These are phyloP conservation scores for Acacia pycnantha DNA, from an alignment of 331 rosid genomes.

Conservation along the genomic window DNA sequence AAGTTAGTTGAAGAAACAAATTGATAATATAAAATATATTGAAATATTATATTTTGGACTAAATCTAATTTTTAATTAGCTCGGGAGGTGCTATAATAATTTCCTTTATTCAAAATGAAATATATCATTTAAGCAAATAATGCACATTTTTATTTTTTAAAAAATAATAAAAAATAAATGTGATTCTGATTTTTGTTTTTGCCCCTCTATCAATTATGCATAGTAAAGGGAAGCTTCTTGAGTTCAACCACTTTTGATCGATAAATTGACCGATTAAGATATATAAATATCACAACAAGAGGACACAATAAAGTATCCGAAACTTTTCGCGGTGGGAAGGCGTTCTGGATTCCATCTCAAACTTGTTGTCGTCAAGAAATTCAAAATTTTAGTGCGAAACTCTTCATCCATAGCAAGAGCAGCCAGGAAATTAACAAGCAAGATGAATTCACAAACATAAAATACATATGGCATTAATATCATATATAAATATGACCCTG, in stretches of 20 bases:
- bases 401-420: neutral
- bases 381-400: neutral
- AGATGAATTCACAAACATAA: neutral
- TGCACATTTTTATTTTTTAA: too few relatives aligned
- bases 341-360: neutral
- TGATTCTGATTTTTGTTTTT: too few relatives aligned
- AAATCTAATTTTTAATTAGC: too few relatives aligned
- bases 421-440: neutral
- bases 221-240: too few relatives aligned
- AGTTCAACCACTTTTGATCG: neutral
- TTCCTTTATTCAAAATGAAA: too few relatives aligned
- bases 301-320: neutral
- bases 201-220: too few relatives aligned
- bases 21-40: too few relatives aligned
- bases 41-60: too few relatives aligned
- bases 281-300: neutral
- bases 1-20: too few relatives aligned
- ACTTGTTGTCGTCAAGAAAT: neutral
- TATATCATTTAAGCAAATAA: too few relatives aligned
- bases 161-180: too few relatives aligned
- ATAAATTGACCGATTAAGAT: neutral
- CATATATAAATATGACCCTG: constrained; percentile 22
- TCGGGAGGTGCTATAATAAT: too few relatives aligned
- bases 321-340: neutral
- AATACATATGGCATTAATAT: neutral